phyloP scores from a whole-genome alignment of 140 eudicot genomes.

The Oenanthe javanica region DNA sequence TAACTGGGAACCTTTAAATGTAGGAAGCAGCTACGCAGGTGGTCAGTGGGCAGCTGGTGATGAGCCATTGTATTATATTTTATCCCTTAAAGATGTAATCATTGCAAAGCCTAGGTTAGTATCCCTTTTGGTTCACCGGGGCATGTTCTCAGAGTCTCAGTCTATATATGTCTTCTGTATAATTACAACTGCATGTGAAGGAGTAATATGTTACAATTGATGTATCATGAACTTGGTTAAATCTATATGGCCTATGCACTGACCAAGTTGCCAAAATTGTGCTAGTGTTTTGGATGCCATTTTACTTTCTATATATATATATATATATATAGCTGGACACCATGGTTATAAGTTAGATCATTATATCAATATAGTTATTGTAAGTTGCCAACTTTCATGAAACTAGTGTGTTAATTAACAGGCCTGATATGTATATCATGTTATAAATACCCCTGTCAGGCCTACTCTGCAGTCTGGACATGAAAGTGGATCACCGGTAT shows the following conservation, averaged over 20 bases:
- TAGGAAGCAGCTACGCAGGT: slow-evolving; percentile 98
- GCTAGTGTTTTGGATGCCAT: too few species aligned
- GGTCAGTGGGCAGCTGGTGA: slow-evolving; percentile 99
- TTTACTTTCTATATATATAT: too few species aligned
- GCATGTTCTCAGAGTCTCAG: background rate
- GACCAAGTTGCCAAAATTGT: too few species aligned
- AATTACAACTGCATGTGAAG: background rate
- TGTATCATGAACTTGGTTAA: background rate
- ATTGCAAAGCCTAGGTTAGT: slow-evolving; percentile 94
- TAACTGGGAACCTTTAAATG: slow-evolving; percentile 26
- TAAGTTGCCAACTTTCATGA: background rate
- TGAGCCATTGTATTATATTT: slow-evolving; percentile 89
- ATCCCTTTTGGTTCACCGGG: background rate
- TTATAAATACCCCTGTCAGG: background rate
- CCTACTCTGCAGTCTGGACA: background rate
- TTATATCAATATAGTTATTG: background rate
- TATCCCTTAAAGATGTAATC: slow-evolving; percentile 93
- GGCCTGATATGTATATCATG: background rate
- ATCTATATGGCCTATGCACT: background rate
- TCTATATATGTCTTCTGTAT: background rate
- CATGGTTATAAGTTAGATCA: background rate
- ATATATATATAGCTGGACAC: background rate
- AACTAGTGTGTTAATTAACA: background rate
- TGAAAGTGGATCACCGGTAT: background rate
- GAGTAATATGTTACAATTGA: background rate